These are phyloP conservation scores for Blastobotrys apis DNA, from an alignment of 1,139 yeast genomes.

Conservation along the genomic window DNA sequence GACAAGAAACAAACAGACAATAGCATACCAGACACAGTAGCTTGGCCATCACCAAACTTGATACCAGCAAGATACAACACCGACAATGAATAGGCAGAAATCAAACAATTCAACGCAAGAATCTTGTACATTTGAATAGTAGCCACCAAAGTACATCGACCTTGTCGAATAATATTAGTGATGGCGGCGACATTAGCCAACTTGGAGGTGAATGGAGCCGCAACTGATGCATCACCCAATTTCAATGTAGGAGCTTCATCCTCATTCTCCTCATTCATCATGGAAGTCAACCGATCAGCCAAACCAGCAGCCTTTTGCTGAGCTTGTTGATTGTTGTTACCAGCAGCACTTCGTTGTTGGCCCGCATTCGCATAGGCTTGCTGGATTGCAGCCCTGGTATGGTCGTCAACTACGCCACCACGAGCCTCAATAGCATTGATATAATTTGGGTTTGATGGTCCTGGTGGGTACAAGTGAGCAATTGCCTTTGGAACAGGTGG, in stretches of 20 bases:
- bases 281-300: constrained; percentile 70
- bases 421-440: constrained; percentile 78
- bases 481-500: constrained; percentile 85
- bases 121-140: constrained; percentile 99
- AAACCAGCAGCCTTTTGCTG: constrained; percentile 48
- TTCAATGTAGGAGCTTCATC: constrained; percentile 92
- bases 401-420: constrained; percentile 54
- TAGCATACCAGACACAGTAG: constrained; percentile 86
- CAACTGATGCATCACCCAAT: constrained; percentile 98
- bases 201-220: constrained; percentile 98
- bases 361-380: constrained; percentile 33
- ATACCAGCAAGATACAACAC: constrained; percentile 96
- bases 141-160: constrained; percentile 96
- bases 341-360: constrained; percentile 42
- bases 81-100: constrained; percentile 92
- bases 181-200: constrained; percentile 90
- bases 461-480: constrained; percentile 97
- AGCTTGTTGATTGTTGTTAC: constrained; percentile 32
- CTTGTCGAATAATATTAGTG: constrained; percentile 92
- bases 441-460: constrained; percentile 85
- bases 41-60: constrained; percentile 96
- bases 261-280: constrained; percentile 64
- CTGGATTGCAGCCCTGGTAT: constrained; percentile 58
- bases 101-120: constrained; percentile 91
- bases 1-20: constrained; percentile 93